These are phyloP conservation scores for Sabuloglossum arenarium DNA, from an alignment of 495 filamentous ascomycete genomes.

Conservation along the genomic window DNA sequence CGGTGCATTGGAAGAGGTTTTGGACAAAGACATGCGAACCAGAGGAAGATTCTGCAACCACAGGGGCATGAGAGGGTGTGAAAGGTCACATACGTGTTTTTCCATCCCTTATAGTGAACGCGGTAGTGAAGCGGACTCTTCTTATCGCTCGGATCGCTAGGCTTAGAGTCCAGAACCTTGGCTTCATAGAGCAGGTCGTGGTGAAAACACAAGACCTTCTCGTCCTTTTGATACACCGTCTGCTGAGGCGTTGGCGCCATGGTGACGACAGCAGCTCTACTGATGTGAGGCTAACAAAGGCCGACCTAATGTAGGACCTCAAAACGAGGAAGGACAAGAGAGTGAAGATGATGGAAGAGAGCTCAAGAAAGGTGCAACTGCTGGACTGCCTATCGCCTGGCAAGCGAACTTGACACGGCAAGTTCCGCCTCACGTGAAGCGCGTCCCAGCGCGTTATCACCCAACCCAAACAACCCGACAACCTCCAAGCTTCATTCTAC, in stretches of 20 bases:
- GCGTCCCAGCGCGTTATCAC: neutral
- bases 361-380: too few species aligned
- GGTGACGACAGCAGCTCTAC: slow-evolving; percentile 2
- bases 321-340: neutral
- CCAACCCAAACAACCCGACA: neutral
- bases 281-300: neutral
- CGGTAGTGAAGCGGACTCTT: slow-evolving; percentile 64
- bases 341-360: neutral
- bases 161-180: slow-evolving; percentile 62
- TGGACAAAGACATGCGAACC: neutral
- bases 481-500: too few species aligned
- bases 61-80: slow-evolving; percentile 4
- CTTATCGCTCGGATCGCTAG: slow-evolving; percentile 42
- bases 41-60: neutral
- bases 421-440: neutral
- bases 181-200: slow-evolving; percentile 93
- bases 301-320: neutral
- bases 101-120: slow-evolving; percentile 98
- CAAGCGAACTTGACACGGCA: neutral
- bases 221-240: slow-evolving; percentile 62
- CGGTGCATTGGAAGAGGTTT: neutral
- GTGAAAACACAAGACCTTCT: slow-evolving; percentile 91
- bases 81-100: slow-evolving; percentile 54
- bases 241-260: slow-evolving; percentile 36
- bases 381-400: too few species aligned